Conservation (phyloP, 2,329 filamentous ascomycete genomes). For the Coleophoma crateriformis region DNA sequence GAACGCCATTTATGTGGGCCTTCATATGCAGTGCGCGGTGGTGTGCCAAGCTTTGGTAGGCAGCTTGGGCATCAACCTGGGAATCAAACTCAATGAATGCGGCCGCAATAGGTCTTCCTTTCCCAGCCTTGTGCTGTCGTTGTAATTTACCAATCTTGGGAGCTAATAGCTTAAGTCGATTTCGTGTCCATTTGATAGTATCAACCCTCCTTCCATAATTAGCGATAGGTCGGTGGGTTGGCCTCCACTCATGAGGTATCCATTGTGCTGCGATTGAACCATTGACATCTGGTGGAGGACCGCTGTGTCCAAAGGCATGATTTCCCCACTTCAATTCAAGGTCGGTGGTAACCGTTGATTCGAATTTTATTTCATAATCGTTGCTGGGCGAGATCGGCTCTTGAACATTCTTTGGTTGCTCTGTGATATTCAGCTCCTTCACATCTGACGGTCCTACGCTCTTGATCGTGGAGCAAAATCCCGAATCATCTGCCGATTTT, state of each 20-base stretch:
- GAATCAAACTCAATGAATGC: slow-evolving; percentile 63
- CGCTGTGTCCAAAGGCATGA: slow-evolving; percentile 11
- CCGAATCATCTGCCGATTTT: not conserved
- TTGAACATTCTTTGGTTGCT: not conserved
- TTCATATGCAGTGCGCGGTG: slow-evolving; percentile 58
- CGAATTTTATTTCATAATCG: too few relatives aligned
- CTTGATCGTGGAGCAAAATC: not conserved
- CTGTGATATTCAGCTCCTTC: not conserved
- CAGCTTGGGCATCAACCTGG: slow-evolving; percentile 55
- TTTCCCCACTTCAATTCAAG: slow-evolving; percentile 5
- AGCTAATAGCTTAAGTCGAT: slow-evolving; percentile 24
- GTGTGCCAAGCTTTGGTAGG: slow-evolving; percentile 60
- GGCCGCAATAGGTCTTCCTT: slow-evolving; percentile 48
- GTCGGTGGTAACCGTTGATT: slow-evolving; percentile 2
- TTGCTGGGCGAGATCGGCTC: not conserved
- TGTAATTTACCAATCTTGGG: slow-evolving; percentile 25
- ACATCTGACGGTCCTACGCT: not conserved
- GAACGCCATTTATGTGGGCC: slow-evolving; percentile 57
- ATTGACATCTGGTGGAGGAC: slow-evolving; percentile 23
- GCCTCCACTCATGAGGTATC: slow-evolving; percentile 24
- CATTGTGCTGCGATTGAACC: slow-evolving; percentile 30
- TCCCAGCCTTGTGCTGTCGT: slow-evolving; percentile 33
- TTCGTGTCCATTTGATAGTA: slow-evolving; percentile 30
- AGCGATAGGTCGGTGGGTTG: slow-evolving; percentile 28
- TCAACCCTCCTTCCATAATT: slow-evolving; percentile 29